Percentiles rank a stretch among this genome's conserved stretches.
Evolutionary conservation across 2,329 filamentous ascomycete genomes (phyloP).

Genomic region (Ophiostoma piceae): DNA sequence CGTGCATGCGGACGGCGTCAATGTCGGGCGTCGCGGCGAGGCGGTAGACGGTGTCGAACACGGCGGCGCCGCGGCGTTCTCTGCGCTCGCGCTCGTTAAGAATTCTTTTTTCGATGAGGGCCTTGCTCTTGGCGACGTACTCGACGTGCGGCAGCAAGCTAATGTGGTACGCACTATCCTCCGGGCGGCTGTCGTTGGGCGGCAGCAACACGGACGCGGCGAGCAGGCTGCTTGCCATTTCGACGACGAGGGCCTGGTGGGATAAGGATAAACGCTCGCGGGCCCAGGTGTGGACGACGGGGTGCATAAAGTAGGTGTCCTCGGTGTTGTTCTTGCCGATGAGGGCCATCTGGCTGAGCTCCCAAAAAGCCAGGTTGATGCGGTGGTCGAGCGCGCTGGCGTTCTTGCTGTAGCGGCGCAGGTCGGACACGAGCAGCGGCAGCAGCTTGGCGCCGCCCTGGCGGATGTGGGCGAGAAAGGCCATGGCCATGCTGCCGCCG

Average conservation of each 20-base stretch:
- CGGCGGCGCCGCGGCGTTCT: background rate
- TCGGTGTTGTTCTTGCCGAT: background rate
- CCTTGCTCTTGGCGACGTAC: background rate
- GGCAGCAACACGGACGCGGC: slow-evolving; percentile 15
- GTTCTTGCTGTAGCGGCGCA: background rate
- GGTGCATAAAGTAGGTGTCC: slow-evolving; percentile 17
- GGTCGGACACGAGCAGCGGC: background rate
- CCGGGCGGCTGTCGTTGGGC: background rate
- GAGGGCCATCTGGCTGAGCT: slow-evolving; percentile 16
- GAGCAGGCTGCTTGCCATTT: slow-evolving; percentile 6
- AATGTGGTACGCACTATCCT: slow-evolving; percentile 12
- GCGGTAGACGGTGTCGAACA: background rate
- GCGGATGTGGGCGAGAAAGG: background rate
- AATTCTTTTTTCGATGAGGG: background rate
- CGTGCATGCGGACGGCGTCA: slow-evolving; percentile 4
- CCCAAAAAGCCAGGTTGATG: background rate
- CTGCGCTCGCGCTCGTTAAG: background rate
- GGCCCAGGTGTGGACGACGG: slow-evolving; percentile 15
- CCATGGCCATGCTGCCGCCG: slow-evolving; percentile 5
- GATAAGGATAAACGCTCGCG: background rate
- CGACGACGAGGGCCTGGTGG: slow-evolving; percentile 14
- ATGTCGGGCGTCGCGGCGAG: background rate
- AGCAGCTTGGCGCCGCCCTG: slow-evolving; percentile 11
- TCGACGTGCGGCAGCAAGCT: slow-evolving; percentile 12
- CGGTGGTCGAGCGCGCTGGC: background rate